Conservation (phyloP, 129 eudicot genomes). For the Flaveria robusta region DNA sequence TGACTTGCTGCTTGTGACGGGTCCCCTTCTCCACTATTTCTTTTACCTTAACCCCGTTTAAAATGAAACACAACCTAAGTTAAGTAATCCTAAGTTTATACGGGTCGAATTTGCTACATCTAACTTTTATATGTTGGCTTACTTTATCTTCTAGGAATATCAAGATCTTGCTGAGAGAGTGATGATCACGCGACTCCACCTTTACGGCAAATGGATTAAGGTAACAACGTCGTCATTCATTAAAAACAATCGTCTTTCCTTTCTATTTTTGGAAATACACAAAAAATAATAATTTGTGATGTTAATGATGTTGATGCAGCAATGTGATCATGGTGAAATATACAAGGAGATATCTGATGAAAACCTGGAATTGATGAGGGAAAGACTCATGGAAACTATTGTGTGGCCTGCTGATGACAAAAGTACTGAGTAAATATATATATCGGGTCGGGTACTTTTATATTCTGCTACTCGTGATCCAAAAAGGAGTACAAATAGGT, state of each 20-base stretch:
- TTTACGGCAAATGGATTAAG: slow-evolving; percentile 87
- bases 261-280: not conserved
- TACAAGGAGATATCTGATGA: slow-evolving; percentile 68
- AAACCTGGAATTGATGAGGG: slow-evolving; percentile 76
- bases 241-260: not conserved
- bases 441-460: not conserved
- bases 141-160: slow-evolving; percentile 48
- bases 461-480: not conserved
- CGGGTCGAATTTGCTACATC: not conserved
- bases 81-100: not conserved
- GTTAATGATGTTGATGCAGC: slow-evolving; percentile 36
- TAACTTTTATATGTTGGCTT: not conserved
- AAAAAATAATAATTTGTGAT: not conserved
- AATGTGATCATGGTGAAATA: slow-evolving; percentile 67
- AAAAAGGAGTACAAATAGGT: not conserved
- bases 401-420: slow-evolving; percentile 79
- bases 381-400: slow-evolving; percentile 70
- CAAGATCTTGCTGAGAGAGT: slow-evolving; percentile 88
- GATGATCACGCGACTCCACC: slow-evolving; percentile 83
- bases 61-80: not conserved
- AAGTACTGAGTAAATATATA: slow-evolving; percentile 34
- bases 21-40: not conserved
- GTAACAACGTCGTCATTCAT: slow-evolving; percentile 31
- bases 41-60: not conserved
- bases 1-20: not conserved